A percentile compares a stretch with the other conserved stretches of the same genome.
Evolutionary conservation across 1,284 basidiomycete genomes (phyloP).

Genomic region (Erythrobasidium hasegawianum): DNA sequence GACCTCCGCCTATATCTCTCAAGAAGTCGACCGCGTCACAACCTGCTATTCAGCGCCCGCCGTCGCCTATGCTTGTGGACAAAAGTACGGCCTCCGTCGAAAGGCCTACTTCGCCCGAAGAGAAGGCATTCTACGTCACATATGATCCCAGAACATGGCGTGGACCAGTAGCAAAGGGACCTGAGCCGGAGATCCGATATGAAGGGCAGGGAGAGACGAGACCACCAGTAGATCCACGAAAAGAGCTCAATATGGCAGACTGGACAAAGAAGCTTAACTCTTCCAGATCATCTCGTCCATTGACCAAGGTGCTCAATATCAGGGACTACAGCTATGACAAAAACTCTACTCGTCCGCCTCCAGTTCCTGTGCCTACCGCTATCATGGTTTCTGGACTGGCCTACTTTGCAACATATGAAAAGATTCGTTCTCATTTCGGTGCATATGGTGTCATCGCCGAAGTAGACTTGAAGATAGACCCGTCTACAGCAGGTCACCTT

Average conservation of each 20-base stretch:
- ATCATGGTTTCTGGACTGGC: conserved; percentile 72
- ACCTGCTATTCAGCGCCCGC: too few relatives aligned
- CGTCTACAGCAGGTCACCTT: conserved; percentile 71
- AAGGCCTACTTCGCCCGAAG: too few relatives aligned
- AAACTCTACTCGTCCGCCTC: conserved; percentile 69
- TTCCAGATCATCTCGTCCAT: too few relatives aligned
- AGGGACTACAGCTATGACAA: conserved; percentile 63
- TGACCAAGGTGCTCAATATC: conserved; percentile 37
- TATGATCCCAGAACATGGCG: too few relatives aligned
- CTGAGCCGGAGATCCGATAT: neutral
- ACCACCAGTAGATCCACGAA: conserved; percentile 33
- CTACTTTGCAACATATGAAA: conserved; percentile 63
- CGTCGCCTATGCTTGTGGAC: too few relatives aligned
- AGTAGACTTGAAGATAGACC: conserved; percentile 76
- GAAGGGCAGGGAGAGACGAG: neutral
- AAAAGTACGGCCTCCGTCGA: too few relatives aligned
- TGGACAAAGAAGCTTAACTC: too few relatives aligned
- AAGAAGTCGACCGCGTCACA: too few relatives aligned
- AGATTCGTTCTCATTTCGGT: conserved; percentile 66
- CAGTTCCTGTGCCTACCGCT: conserved; percentile 59
- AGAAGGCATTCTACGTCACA: too few relatives aligned
- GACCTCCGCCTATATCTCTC: too few relatives aligned
- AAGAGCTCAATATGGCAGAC: conserved; percentile 19
- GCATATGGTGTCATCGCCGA: conserved; percentile 64
- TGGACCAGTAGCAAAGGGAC: too few relatives aligned